These are phyloP conservation scores for Fagopyrum homotropicum DNA, from an alignment of 148 eudicot species.

Conservation along the genomic window DNA sequence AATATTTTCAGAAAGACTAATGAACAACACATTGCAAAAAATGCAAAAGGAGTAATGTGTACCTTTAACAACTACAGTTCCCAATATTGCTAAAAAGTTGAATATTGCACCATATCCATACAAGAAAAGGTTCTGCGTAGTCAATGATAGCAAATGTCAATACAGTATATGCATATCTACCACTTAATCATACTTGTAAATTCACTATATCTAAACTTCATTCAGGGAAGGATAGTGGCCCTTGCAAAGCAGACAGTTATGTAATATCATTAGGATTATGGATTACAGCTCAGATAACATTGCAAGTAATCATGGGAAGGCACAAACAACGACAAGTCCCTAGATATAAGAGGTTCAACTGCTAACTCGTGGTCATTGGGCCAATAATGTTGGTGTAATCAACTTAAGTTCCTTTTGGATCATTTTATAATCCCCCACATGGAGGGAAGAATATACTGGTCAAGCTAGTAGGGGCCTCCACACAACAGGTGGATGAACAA, in stretches of 20 bases:
- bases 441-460: neutral
- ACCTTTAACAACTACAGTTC: conserved; percentile 58
- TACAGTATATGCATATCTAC: neutral
- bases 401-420: neutral
- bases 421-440: neutral
- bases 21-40: neutral
- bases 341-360: neutral
- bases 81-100: conserved; percentile 74
- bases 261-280: neutral
- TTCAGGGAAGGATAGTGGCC: neutral
- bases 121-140: conserved; percentile 69
- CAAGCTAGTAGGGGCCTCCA: neutral
- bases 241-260: neutral
- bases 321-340: neutral
- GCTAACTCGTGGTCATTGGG: neutral
- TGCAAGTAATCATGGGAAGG: neutral
- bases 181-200: neutral
- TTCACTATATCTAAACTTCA: neutral
- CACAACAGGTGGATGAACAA: neutral
- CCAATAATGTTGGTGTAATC: neutral
- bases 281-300: neutral
- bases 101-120: conserved; percentile 94
- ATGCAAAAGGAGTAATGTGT: conserved; percentile 5
- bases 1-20: neutral
- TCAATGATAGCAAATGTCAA: conserved; percentile 4